Evolutionary conservation across 805 yeast species (phyloP), one percentile per base, ranked within the genome.

Genomic region (Myxozyma neglecta): DNA sequence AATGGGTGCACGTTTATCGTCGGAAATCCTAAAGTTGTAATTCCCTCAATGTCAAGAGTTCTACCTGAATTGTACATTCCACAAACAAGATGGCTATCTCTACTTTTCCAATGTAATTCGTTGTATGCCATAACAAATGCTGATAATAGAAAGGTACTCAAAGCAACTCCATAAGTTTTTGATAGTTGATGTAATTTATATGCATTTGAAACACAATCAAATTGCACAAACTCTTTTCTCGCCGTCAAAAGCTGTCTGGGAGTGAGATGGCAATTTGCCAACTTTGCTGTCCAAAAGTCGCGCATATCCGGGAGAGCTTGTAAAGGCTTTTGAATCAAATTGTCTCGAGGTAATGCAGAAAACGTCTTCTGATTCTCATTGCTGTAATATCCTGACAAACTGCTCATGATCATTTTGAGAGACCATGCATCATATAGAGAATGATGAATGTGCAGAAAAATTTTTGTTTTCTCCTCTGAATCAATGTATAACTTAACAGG

Each of bases 401-500:
- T 29, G 1, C 18, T 10, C 14, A 65, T 37, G 7, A 67, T 24
- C 43, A 48, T 18, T 14, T 52, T 48, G 44, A 69, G 49, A 45
- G 69, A 62, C 72, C 72, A 68, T 11, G 69, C 72, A 48, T 69
- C 72, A 35, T 69, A 69, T 35, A 69, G 45, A 13, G 70, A 64
- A 54, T 69, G 72, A 42, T 69, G 72, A 8, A 69, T 65, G 10
- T 59, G 52, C 32, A 69, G 43, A 57, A 56, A 39, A n/a, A 60
- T 14, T 43, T 10, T 20, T 20, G 20, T 34, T 9, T 49, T 37
- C 18, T 43, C 29, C 5, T 18, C 39, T 11, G 36, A 7, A n/a
- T 39, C 34, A n/a, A 46, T 44, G 48, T 49, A 59, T 35, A 58
- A 42, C 34, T 47, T 68, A 11, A 54, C 59, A 10, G 64, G 65